phyloP scores from a whole-genome alignment of 371 early-diverging fungal species.

The Chytridiales sp. region DNA sequence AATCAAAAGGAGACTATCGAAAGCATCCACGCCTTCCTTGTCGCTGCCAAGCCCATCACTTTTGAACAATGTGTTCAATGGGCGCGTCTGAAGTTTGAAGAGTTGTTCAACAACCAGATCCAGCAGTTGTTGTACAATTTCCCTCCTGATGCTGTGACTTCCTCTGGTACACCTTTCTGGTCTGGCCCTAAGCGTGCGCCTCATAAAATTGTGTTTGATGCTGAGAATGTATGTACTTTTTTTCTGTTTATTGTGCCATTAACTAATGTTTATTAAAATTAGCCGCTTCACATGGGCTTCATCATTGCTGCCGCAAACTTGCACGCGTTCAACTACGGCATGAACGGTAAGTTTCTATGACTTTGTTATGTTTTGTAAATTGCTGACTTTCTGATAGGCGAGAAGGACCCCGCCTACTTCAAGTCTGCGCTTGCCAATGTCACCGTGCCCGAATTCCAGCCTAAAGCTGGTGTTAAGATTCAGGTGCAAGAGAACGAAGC shows the following conservation, averaged over 20 bases:
- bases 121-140: slow-evolving; percentile 93
- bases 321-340: slow-evolving; percentile 92
- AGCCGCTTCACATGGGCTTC: slow-evolving; percentile 86
- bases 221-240: slow-evolving; percentile 57
- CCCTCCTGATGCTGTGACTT: slow-evolving; percentile 91
- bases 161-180: slow-evolving; percentile 97
- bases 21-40: slow-evolving; percentile 68
- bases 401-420: slow-evolving; percentile 67
- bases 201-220: slow-evolving; percentile 76
- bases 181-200: slow-evolving; percentile 99
- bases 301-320: slow-evolving; percentile 91
- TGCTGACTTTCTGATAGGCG: slow-evolving; percentile 58
- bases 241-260: slow-evolving; percentile 1
- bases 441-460: slow-evolving; percentile 82
- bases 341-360: slow-evolving; percentile 58
- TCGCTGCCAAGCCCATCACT: slow-evolving; percentile 71
- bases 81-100: slow-evolving; percentile 93
- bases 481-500: slow-evolving; percentile 88
- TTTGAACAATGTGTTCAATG: slow-evolving; percentile 92
- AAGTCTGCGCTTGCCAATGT: slow-evolving; percentile 64
- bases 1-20: slow-evolving; percentile 76
- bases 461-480: slow-evolving; percentile 94
- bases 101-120: slow-evolving; percentile 88
- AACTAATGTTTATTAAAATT: too few relatives aligned
- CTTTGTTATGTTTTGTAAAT: neutral